These are phyloP conservation scores for Debaryomyces sp. DNA, from an alignment of 1,139 yeast species.

Conservation along the genomic window DNA sequence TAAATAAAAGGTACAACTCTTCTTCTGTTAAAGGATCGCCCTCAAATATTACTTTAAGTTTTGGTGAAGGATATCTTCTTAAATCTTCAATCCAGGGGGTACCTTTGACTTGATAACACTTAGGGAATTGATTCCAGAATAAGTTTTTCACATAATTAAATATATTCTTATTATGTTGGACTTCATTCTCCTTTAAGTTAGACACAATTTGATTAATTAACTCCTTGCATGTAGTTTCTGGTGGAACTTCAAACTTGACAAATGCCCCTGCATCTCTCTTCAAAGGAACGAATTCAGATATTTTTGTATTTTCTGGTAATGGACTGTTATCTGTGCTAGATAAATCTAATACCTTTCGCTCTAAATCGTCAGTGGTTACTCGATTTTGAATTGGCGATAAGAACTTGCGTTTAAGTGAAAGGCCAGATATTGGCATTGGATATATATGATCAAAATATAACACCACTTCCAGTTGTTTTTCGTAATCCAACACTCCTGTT, in stretches of 20 bases:
- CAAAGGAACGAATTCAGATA: constrained; percentile 61
- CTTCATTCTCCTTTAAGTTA: constrained; percentile 42
- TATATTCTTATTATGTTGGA: constrained; percentile 31
- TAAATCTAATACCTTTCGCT: constrained; percentile 23
- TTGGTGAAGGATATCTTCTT: constrained; percentile 68
- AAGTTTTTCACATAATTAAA: constrained; percentile 22
- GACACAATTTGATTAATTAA: constrained; percentile 52
- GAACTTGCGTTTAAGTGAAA: constrained; percentile 23
- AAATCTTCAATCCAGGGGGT: constrained; percentile 96
- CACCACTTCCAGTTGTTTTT: constrained; percentile 33
- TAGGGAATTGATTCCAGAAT: constrained; percentile 34
- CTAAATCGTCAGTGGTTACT: constrained; percentile 19
- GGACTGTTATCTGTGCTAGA: constrained; percentile 27
- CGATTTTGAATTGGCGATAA: constrained; percentile 20
- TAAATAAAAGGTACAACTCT: constrained; percentile 74
- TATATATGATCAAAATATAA: constrained; percentile 45
- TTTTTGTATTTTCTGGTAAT: constrained; percentile 31
- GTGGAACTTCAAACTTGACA: constrained; percentile 71
- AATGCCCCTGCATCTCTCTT: constrained; percentile 92
- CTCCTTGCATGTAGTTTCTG: constrained; percentile 47
- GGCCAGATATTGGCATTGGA: constrained; percentile 28
- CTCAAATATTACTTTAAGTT: constrained; percentile 67
- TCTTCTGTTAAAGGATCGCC: constrained; percentile 81
- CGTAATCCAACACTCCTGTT: constrained; percentile 48
- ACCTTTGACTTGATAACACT: constrained; percentile 78